Percentiles rank a stretch among this genome's conserved stretches.
phyloP scores from a whole-genome alignment of 1,284 basidiomycete genomes.

The Mycena citricolor region DNA sequence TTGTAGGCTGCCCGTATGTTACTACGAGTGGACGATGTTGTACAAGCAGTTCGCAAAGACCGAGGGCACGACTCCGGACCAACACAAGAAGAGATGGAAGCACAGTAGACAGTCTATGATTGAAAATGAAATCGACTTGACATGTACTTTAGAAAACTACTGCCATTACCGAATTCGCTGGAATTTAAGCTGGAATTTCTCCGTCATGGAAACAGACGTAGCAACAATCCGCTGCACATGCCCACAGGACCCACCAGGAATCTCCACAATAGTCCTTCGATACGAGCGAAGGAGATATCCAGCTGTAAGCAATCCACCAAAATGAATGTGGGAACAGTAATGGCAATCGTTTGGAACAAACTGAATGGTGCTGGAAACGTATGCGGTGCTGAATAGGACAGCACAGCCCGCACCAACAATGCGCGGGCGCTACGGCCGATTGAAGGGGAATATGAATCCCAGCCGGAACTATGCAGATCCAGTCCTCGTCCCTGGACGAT shows the following conservation, averaged over 20 bases:
- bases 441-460: conserved; percentile 48
- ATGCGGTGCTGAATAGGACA: conserved; percentile 39
- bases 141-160: too few relatives aligned
- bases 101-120: conserved; percentile 17
- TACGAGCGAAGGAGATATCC: conserved; percentile 15
- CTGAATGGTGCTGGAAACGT: conserved; percentile 55
- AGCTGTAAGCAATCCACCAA: conserved; percentile 10
- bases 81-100: conserved; percentile 58
- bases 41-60: conserved; percentile 79
- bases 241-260: conserved; percentile 40
- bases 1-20: conserved; percentile 84
- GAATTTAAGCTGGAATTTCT: not conserved
- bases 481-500: conserved; percentile 17
- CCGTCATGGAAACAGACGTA: not conserved
- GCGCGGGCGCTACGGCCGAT: conserved; percentile 48
- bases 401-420: conserved; percentile 39
- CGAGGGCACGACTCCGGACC: conserved; percentile 50
- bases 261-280: conserved; percentile 43
- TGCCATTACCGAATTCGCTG: not conserved
- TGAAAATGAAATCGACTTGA: not conserved
- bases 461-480: conserved; percentile 26
- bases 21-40: conserved; percentile 93
- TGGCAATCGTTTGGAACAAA: conserved; percentile 33
- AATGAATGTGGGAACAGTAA: conserved; percentile 29
- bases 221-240: conserved; percentile 22